Conservation (phyloP, 768 basidiomycete genomes). For the Suillus hirtellus region DNA sequence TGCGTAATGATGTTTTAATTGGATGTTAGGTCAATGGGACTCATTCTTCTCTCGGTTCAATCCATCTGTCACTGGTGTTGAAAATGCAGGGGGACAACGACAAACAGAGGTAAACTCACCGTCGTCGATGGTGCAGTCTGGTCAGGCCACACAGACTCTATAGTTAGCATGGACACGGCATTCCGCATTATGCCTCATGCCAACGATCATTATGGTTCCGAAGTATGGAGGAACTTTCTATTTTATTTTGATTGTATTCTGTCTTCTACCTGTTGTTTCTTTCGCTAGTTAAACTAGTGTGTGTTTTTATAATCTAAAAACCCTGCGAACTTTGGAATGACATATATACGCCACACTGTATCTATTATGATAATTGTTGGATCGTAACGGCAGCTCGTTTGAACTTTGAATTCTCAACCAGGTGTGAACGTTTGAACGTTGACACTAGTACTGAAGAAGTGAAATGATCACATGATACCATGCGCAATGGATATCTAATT, state of each 20-base stretch:
- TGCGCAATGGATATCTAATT: too few relatives aligned
- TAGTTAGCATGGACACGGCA: not conserved
- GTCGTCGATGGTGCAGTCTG: not conserved
- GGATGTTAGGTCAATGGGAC: slow-evolving; percentile 72
- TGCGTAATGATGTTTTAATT: not conserved
- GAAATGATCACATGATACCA: too few relatives aligned
- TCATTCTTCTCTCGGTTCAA: slow-evolving; percentile 71
- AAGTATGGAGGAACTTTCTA: not conserved
- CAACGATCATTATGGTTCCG: not conserved
- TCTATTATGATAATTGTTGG: not conserved
- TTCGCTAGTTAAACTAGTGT: not conserved
- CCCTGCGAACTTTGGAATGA: not conserved
- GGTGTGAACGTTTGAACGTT: too few relatives aligned
- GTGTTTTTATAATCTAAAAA: slow-evolving; percentile 1
- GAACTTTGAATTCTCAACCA: too few relatives aligned
- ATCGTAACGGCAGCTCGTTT: too few relatives aligned
- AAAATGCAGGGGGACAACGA: slow-evolving; percentile 11
- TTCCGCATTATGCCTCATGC: not conserved
- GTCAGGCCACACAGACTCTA: not conserved
- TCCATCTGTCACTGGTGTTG: slow-evolving; percentile 10
- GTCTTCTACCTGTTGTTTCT: not conserved
- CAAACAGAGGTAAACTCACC: not conserved
- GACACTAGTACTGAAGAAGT: too few relatives aligned
- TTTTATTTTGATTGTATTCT: not conserved
- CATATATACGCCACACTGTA: slow-evolving; percentile 3